Evolutionary conservation across 1,284 basidiomycete genomes (phyloP).

Genomic region (Inonotus hispidus): DNA sequence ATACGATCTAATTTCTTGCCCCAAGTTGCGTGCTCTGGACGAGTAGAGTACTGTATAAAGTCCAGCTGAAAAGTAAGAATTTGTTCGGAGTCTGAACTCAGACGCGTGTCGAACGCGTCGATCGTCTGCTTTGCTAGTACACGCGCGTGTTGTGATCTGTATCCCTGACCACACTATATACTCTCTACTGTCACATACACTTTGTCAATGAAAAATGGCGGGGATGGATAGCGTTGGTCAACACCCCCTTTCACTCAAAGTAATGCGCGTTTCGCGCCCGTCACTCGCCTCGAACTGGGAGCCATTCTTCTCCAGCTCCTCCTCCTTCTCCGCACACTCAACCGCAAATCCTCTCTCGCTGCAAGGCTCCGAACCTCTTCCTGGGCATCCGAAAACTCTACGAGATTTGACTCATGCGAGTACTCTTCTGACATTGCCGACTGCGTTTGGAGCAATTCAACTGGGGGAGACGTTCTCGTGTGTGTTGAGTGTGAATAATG

Average conservation of each 20-base stretch:
- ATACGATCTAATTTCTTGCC: too few species aligned
- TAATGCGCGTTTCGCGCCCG: conserved; percentile 81
- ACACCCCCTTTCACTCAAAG: conserved; percentile 68
- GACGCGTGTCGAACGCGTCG: background rate
- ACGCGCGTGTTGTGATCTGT: background rate
- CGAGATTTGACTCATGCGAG: conserved; percentile 69
- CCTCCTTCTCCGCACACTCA: conserved; percentile 71
- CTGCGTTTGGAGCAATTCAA: conserved; percentile 74
- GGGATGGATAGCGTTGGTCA: conserved; percentile 48
- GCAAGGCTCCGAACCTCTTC: conserved; percentile 61
- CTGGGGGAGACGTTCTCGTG: conserved; percentile 78
- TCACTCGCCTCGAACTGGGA: conserved; percentile 69
- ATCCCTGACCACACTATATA: too few species aligned
- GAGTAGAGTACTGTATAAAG: too few species aligned
- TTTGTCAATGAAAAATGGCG: conserved; percentile 6
- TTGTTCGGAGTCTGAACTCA: background rate
- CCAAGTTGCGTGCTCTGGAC: too few species aligned
- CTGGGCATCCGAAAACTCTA: conserved; percentile 72
- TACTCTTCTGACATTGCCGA: conserved; percentile 67
- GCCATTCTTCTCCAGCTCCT: conserved; percentile 78
- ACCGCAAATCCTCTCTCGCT: conserved; percentile 72
- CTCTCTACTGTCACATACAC: background rate
- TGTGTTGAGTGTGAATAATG: conserved; percentile 75
- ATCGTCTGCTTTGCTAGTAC: too few species aligned
- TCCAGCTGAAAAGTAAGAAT: too few species aligned